Base-by-base conservation (phyloP, 2,329 filamentous ascomycete species). In the Microcyclospora pomicola region DNA sequence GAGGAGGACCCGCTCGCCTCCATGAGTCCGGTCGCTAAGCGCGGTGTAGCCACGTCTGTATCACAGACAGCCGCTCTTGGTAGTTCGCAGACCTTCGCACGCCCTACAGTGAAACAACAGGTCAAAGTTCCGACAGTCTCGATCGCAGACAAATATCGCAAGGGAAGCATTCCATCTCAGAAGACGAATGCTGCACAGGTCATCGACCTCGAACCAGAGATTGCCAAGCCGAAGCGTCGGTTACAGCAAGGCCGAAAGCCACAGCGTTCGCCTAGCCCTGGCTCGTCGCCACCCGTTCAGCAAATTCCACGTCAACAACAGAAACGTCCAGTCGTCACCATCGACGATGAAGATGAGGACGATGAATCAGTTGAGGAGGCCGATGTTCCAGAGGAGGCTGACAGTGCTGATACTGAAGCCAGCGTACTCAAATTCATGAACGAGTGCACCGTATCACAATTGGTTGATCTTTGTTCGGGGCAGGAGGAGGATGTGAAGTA, bases 381-480 rank as follows among this genome's bases (percentile, higher is more conserved):
- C 30, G 12, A 31, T n/a, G 30, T 31, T 49, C 11, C 41, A 47
- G 34, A 35, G 36, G n/a, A 42, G 47, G 35, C 42, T 42, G 30
- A n/a, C 12, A n/a, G 12, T 31, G 6, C 30, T n/a, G 14, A n/a
- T 31, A 6, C 14, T 27, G 51, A 52, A 9, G 32, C 37, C 9
- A 39, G 70, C 39, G 73, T 95, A 6, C 65, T 96, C 19, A 71
- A 77, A 6, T 92, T 86, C 52, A 77, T 98, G 59, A 96, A 96
- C 53, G 75, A 69, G 0, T 91, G 83, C 56, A 75, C 76, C 5
- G 64, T 75, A 9, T 72, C 79, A 28, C 83, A 88, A 40, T 72
- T 98, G 31, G 75, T 81, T 2, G 87, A 93, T 48, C 78, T 95
- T 43, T 84, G 84, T 0, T 78, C 77, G 27, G 76, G 82, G 42